Base-by-base conservation (phyloP, 306 rosid species). In the Vigna angularis region DNA sequence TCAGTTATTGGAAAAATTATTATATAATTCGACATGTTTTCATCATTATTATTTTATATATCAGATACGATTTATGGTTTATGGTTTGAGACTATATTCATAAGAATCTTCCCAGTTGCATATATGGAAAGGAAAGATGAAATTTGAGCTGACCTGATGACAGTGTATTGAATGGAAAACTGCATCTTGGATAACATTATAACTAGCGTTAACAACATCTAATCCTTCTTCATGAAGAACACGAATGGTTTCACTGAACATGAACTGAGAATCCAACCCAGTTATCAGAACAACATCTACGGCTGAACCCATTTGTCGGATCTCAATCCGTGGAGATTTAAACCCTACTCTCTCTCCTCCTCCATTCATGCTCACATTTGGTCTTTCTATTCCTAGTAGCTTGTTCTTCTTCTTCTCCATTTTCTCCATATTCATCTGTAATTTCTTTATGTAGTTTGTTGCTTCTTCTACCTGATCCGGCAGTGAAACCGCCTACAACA, bases 401-500 rank as follows among this genome's bases (percentile, higher is more conserved):
- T 40, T 70, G 32, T 63, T 65, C 72, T 86, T 93, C 91, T 86
- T 93, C 30, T 90, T 89, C 85, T 76, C 89, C 91, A 89, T 48
- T 62, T 28, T 88, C 88, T 89, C 96, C 89, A 93, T 13, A 36
- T 86, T 82, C 2, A 78, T 73, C 69, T 90, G 92, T 8, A 86
- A 57, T 82, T 79, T 89, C 81, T 87, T 93, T 45, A 93, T 89
- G 84, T 93, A 87, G 9, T 70, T 87, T 57, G 87, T 87, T 8
- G 96, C 96, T 75, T 89, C 92, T 13, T 76, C 87, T 18, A 90
- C 61, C 68, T 88, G 92, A 85, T 86, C 90, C 15, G 89, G 85
- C 63, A 83, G 22, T 15, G 96, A 82, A 67, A 47, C 79, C 70
- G 71, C 91, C 93, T 90, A 75, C 82, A 65, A 2, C 24, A 58